These are phyloP conservation scores for Raddia guianensis DNA, from an alignment of 176 grass and related monocot species.

Conservation along the genomic window DNA sequence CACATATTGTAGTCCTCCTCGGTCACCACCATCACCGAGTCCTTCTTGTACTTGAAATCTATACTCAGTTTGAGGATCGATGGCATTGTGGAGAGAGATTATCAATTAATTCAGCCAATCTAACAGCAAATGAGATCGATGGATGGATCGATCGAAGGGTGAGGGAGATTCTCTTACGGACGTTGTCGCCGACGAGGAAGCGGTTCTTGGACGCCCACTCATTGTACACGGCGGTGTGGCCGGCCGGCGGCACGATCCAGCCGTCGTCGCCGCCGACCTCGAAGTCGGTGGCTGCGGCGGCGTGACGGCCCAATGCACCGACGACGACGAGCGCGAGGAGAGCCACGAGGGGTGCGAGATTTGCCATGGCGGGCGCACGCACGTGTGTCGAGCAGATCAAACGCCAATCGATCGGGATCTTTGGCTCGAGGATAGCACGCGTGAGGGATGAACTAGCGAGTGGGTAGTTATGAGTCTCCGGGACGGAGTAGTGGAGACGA, in stretches of 20 bases:
- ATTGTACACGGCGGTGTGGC: constrained; percentile 47
- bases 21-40: constrained; percentile 77
- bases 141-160: background rate
- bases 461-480: background rate
- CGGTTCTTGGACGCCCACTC: constrained; percentile 84
- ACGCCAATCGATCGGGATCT: background rate
- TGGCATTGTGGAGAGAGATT: background rate
- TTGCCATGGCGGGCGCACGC: constrained; percentile 1
- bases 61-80: background rate
- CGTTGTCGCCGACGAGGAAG: constrained; percentile 74
- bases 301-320: background rate
- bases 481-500: constrained; percentile 35
- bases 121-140: background rate
- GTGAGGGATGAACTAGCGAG: constrained; percentile 12
- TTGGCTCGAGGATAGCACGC: background rate
- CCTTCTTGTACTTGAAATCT: constrained; percentile 88
- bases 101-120: background rate
- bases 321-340: constrained; percentile 31
- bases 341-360: background rate
- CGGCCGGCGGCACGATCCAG: constrained; percentile 59
- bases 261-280: constrained; percentile 72
- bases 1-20: constrained; percentile 77
- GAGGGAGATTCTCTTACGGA: constrained; percentile 57
- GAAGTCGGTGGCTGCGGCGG: constrained; percentile 45
- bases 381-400: background rate